Evolutionary conservation across 140 eudicot genomes (phyloP), one percentile per base, ranked within the genome.

Genomic region (Cichorium intybus): DNA sequence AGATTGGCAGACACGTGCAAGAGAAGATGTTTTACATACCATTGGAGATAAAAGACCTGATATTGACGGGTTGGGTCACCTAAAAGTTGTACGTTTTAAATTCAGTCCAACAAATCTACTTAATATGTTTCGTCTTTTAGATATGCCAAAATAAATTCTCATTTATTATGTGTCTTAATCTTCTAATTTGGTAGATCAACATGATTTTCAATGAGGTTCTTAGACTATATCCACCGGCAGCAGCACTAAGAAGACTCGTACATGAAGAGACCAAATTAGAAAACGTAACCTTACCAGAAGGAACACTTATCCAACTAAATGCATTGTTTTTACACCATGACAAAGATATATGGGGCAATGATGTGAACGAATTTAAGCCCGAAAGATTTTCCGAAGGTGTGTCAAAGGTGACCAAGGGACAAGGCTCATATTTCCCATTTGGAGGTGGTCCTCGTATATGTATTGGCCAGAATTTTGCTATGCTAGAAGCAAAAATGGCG

Each of bases 391-490:
- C 66, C 1, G 33, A 55, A 55, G 66, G 78, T 23, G 45, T 73
- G 10, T 64, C 15, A 10, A 73, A 73, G 46, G 66, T 27, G 22
- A 64, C 73, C 22, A 73, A 73, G 58, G 78, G 61, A 31, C 60
- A 64, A 31, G 46, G 45, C 2, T 49, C 43, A 4, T 73, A 45
- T 24, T 8, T 64, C 18, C 78, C 78, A 11, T 73, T 64, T 64
- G 60, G 78, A 20, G 72, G 67, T 5, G 78, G 67, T 8, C 73
- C 73, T 23, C 72, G 78, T 23, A 56, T 73, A 55, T 73, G 67
- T 7, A 73, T 73, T 6, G 78, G 78, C 1, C 77, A 72, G 0
- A 72, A 72, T 1, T 72, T 72, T 39, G 41, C 77, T 21, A 22
- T 64, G 18, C 11, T 64, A 2, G 73, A 73, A 65, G 72, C 67